Evolutionary conservation across 768 basidiomycete species (phyloP).

Genomic region (Leucosporidium creatinivorum): DNA sequence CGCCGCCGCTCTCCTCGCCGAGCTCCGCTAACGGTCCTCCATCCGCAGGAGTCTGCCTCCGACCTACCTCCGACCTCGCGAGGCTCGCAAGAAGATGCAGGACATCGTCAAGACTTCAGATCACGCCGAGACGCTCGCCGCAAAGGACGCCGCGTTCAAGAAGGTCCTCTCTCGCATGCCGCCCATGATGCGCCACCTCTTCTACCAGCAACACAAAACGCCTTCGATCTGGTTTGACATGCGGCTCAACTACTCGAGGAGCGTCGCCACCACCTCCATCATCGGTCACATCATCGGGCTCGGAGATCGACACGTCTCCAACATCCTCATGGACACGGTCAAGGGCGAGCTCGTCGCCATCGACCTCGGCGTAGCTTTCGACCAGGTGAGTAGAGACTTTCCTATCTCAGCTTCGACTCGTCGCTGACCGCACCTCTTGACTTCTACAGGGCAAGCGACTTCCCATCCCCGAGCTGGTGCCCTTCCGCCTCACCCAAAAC

Average conservation of each 20-base stretch:
- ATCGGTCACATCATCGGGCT: slow-evolving; percentile 87
- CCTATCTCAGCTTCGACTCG: not conserved
- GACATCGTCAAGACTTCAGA: not conserved
- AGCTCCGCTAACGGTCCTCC: too few relatives aligned
- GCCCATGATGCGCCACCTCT: slow-evolving; percentile 91
- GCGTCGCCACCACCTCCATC: slow-evolving; percentile 87
- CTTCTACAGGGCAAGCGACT: slow-evolving; percentile 66
- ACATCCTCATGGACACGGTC: slow-evolving; percentile 76
- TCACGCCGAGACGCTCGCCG: not conserved
- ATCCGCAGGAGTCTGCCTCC: not conserved
- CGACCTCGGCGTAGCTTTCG: slow-evolving; percentile 93
- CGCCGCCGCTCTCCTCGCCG: not conserved
- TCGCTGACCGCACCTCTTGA: not conserved
- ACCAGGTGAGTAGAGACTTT: slow-evolving; percentile 45
- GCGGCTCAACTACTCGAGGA: slow-evolving; percentile 81
- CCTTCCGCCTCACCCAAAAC: slow-evolving; percentile 89
- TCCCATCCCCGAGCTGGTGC: slow-evolving; percentile 74
- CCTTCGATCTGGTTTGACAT: slow-evolving; percentile 89
- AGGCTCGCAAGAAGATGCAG: not conserved
- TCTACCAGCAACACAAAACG: slow-evolving; percentile 77
- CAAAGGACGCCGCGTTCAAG: slow-evolving; percentile 39
- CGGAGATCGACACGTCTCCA: slow-evolving; percentile 84
- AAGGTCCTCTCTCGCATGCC: slow-evolving; percentile 50
- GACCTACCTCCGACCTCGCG: not conserved
- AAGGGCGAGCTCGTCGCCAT: slow-evolving; percentile 91